Conservation (phyloP, 352 stramenopile species). For the Albugo candida region DNA sequence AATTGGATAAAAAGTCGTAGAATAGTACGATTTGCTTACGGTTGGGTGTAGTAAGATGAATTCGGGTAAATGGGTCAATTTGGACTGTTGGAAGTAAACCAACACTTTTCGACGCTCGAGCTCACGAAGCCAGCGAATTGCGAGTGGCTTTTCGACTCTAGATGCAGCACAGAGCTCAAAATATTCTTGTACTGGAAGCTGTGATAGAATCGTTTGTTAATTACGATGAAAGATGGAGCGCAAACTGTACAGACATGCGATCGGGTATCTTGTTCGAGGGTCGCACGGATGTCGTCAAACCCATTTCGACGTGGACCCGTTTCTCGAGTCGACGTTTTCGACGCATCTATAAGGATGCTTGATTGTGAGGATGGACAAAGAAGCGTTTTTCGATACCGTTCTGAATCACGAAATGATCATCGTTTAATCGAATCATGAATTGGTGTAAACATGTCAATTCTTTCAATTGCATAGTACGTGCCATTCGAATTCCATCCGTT, state of each 20-base stretch:
- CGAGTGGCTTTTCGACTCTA: conserved; percentile 38
- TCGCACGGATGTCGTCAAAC: conserved; percentile 44
- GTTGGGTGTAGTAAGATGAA: conserved; percentile 49
- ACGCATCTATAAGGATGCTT: conserved; percentile 9
- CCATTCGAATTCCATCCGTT: conserved; percentile 40
- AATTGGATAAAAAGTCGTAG: neutral
- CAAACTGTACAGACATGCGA: conserved; percentile 17
- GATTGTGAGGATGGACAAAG: too few relatives aligned
- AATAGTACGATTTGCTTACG: conserved; percentile 9
- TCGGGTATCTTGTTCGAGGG: conserved; percentile 33
- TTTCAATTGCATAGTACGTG: conserved; percentile 32
- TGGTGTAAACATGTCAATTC: conserved; percentile 34
- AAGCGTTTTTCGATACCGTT: conserved; percentile 10
- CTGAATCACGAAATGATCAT: conserved; percentile 34
- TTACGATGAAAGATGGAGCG: neutral
- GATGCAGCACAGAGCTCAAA: conserved; percentile 55
- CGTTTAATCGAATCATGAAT: conserved; percentile 52
- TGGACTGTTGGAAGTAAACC: conserved; percentile 51
- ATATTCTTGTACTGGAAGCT: conserved; percentile 51
- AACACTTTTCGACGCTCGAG: conserved; percentile 55
- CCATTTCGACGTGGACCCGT: conserved; percentile 2
- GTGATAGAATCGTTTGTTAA: neutral
- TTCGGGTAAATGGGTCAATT: conserved; percentile 40
- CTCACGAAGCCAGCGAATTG: conserved; percentile 58
- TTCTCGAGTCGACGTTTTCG: conserved; percentile 13